phyloP scores from a whole-genome alignment of 140 eudicot species.

The Stevia rebaudiana region DNA sequence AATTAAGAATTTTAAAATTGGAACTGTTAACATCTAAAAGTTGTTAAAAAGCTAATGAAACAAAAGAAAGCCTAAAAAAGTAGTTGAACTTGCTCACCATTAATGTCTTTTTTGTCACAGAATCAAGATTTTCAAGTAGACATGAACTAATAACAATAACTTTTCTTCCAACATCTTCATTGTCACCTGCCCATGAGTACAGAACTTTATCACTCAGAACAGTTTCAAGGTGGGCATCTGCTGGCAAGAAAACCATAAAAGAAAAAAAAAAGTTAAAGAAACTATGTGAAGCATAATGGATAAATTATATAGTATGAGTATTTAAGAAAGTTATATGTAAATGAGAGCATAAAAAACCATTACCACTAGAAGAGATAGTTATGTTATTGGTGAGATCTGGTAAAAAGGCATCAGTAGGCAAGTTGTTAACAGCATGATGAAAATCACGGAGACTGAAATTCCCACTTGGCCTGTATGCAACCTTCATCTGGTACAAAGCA shows the following conservation, averaged over 20 bases:
- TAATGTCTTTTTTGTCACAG: conserved; percentile 44
- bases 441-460: conserved; percentile 81
- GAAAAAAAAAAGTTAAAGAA: neutral
- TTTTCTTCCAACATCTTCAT: conserved; percentile 60
- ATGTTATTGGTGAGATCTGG: conserved; percentile 45
- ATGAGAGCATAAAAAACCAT: neutral
- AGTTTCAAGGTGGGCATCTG: conserved; percentile 60
- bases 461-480: conserved; percentile 75
- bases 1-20: neutral
- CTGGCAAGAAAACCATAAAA: neutral
- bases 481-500: conserved; percentile 54
- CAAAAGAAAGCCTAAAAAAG: neutral
- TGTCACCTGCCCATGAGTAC: conserved; percentile 61
- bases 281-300: neutral
- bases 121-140: conserved; percentile 44
- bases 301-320: neutral
- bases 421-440: conserved; percentile 80
- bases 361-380: conserved; percentile 47
- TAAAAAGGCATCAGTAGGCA: conserved; percentile 63
- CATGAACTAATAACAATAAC: conserved; percentile 57
- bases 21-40: conserved; percentile 8
- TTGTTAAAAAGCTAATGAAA: neutral
- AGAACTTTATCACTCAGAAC: conserved; percentile 52
- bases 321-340: neutral
- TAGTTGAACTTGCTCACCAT: conserved; percentile 38